A percentile compares a stretch with the other conserved stretches of the same genome.
phyloP scores from a whole-genome alignment of 495 filamentous ascomycete species.

The Hypoxylon intermedium region DNA sequence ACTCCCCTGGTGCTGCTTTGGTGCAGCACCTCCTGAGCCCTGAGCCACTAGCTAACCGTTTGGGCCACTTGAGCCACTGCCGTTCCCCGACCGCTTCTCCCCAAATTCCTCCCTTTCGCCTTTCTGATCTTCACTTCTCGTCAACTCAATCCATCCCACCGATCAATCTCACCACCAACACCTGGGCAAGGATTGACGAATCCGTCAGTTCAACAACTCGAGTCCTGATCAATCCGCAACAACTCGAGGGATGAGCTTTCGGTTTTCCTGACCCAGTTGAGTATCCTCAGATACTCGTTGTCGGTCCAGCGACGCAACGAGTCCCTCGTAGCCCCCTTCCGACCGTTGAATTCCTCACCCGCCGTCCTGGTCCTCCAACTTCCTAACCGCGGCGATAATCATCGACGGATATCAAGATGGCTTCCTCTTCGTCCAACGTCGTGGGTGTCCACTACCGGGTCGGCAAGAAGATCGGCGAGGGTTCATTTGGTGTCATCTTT shows the following conservation, averaged over 20 bases:
- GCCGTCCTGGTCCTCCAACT: slow-evolving; percentile 1
- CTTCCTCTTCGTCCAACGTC: slow-evolving; percentile 95
- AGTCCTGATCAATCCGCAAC: slow-evolving; percentile 25
- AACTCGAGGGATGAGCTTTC: slow-evolving; percentile 40
- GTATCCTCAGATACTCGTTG: slow-evolving; percentile 31
- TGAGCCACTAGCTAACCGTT: too few relatives aligned
- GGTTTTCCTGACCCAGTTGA: slow-evolving; percentile 32
- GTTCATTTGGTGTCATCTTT: slow-evolving; percentile 98
- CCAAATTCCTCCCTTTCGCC: slow-evolving; percentile 33
- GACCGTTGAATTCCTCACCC: slow-evolving; percentile 17
- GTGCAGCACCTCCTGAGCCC: background rate
- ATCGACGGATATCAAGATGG: slow-evolving; percentile 63
- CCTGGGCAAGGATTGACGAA: slow-evolving; percentile 36
- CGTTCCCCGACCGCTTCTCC: slow-evolving; percentile 40
- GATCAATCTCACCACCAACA: slow-evolving; percentile 27
- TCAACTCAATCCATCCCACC: slow-evolving; percentile 16
- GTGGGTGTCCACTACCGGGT: slow-evolving; percentile 99
- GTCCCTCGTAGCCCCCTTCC: slow-evolving; percentile 11
- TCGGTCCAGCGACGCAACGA: slow-evolving; percentile 25
- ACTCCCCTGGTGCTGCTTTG: background rate
- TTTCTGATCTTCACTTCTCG: slow-evolving; percentile 36
- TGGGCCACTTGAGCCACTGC: slow-evolving; percentile 34
- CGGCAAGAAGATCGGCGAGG: slow-evolving; percentile 99
- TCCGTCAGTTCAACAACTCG: slow-evolving; percentile 28
- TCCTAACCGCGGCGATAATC: slow-evolving; percentile 2